Base-by-base conservation (phyloP, 495 filamentous ascomycete species). In the Wilcoxina mikolae region DNA sequence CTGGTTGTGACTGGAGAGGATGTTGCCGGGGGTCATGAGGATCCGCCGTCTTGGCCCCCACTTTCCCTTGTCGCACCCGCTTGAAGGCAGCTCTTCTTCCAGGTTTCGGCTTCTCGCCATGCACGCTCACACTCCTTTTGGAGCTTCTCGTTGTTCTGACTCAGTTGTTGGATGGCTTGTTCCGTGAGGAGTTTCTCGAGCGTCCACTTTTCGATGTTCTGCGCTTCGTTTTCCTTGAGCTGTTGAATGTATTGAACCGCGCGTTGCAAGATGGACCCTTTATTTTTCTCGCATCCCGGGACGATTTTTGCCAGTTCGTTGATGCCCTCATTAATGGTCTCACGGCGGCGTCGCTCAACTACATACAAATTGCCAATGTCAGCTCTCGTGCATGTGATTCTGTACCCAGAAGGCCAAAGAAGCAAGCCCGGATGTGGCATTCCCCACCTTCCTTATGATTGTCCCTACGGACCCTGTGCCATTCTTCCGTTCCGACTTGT, bases 281-380 rank as follows among this genome's bases (percentile, higher is more conserved):
- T 98, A 71, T 98, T 98, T 75, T 96, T 98, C 69, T 98, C 91
- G 64, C 91, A 98, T 31, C 88, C 88, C 2, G 91, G 91, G 0
- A 98, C 91, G 51, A 98, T 90, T 69, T 95, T 95, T 50, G 93
- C 85, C 38, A 98, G 81, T 70, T 98, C 90, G 64, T 95, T 96
- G 64, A 98, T 98, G 47, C 91, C 91, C 70, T 98, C 91, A 66
- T 98, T 98, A 68, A 98, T 98, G 3, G 93, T 95, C 68, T 98
- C 91, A 57, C 91, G 87, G 33, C 91, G 91, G 44, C 91, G 88
- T 51, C 91, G 86, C 70, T 98, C 91, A 57, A 98, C 91, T 98
- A 57, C 27, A 27, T 27, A 17, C 28, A n/a, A n/a, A n/a, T n/a
- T n/a, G n/a, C n/a, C n/a, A 49, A 22, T 29, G 29, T 54, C 35